phyloP scores from a whole-genome alignment of 805 yeast genomes.

The Hanseniaspora osmophila region DNA sequence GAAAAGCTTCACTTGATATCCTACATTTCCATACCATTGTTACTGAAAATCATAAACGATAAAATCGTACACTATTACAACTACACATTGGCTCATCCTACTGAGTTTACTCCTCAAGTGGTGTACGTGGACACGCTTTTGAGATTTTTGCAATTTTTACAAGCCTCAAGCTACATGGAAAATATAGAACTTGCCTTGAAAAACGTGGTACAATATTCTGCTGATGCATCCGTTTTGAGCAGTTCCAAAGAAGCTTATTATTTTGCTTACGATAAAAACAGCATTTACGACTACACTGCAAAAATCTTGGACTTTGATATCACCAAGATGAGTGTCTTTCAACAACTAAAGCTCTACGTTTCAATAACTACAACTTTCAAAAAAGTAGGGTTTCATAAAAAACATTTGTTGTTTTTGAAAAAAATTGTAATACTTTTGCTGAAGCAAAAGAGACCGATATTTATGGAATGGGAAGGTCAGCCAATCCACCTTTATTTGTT shows the following conservation, averaged over 20 bases:
- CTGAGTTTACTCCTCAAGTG: conserved; percentile 70
- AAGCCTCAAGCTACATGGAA: neutral
- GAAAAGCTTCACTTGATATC: neutral
- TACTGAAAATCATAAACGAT: conserved; percentile 26
- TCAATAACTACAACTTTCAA: conserved; percentile 53
- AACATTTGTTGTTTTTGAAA: conserved; percentile 54
- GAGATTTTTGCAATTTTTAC: conserved; percentile 47
- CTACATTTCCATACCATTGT: conserved; percentile 27
- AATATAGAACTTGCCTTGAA: neutral
- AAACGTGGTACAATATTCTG: neutral
- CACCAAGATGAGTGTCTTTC: conserved; percentile 29
- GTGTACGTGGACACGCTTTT: conserved; percentile 63
- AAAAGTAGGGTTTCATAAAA: conserved; percentile 47
- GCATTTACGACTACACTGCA: conserved; percentile 36
- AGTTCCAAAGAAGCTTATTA: neutral
- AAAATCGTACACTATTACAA: conserved; percentile 32
- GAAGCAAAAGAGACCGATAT: conserved; percentile 22
- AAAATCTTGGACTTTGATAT: conserved; percentile 33
- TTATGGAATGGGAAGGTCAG: neutral
- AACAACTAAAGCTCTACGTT: conserved; percentile 51
- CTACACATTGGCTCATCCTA: conserved; percentile 39
- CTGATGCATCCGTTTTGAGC: neutral
- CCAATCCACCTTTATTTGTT: neutral
- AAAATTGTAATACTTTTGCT: conserved; percentile 42
- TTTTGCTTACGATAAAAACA: conserved; percentile 14